Evolutionary conservation across 2,329 filamentous ascomycete species (phyloP).

Genomic region (Conoideocrella luteorostrata): DNA sequence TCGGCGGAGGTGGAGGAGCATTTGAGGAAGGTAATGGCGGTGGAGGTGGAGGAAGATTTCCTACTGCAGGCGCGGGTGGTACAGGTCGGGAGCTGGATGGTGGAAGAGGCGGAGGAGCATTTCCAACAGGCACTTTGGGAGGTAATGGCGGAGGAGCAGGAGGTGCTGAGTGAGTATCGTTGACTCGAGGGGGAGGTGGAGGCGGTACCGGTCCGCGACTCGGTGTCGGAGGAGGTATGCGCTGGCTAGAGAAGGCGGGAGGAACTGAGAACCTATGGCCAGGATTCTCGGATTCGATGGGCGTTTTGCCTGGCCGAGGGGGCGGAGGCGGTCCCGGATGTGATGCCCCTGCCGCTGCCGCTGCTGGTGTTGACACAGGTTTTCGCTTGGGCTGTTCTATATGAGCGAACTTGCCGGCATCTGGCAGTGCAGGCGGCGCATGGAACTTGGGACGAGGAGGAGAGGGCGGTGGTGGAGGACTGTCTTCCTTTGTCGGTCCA

Average conservation of each 20-base stretch:
- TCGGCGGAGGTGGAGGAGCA: constrained; percentile 33
- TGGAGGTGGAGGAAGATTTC: constrained; percentile 32
- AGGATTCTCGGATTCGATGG: constrained; percentile 55
- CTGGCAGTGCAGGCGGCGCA: constrained; percentile 80
- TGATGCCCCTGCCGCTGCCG: not conserved
- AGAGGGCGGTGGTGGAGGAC: constrained; percentile 55
- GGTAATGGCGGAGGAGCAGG: constrained; percentile 38
- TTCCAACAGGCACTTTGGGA: constrained; percentile 39
- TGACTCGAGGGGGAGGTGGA: constrained; percentile 51
- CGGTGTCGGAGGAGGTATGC: constrained; percentile 69
- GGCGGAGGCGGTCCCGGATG: constrained; percentile 28
- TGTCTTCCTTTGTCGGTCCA: constrained; percentile 62
- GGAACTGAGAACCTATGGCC: constrained; percentile 66
- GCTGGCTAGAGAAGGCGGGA: constrained; percentile 68
- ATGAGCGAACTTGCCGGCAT: constrained; percentile 81
- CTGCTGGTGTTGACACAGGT: constrained; percentile 12
- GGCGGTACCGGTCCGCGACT: constrained; percentile 66
- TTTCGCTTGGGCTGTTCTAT: constrained; percentile 29
- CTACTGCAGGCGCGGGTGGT: constrained; percentile 43
- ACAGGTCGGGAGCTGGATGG: constrained; percentile 46
- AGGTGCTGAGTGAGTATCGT: constrained; percentile 22
- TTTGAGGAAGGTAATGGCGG: constrained; percentile 21
- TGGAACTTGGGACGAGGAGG: constrained; percentile 63
- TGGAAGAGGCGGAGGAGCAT: constrained; percentile 43
- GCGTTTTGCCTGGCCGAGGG: constrained; percentile 56